Evolutionary conservation across 805 yeast species (phyloP).

Genomic region (Saturnispora saitoi): DNA sequence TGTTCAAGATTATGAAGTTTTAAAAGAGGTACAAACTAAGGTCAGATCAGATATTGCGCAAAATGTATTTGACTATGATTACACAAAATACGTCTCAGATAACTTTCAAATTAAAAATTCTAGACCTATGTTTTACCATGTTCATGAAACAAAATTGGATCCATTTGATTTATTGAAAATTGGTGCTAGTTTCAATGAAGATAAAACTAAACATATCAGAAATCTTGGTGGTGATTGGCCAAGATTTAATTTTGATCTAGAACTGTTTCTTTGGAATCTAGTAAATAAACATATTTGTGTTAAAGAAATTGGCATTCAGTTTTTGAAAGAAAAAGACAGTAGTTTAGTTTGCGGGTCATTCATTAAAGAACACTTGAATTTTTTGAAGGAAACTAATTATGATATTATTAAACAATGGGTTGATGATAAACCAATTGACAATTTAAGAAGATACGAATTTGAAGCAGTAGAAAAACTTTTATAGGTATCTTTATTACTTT

Average conservation of each 20-base stretch:
- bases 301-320: constrained; percentile 5
- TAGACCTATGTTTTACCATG: constrained; percentile 27
- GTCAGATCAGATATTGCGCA: constrained; percentile 10
- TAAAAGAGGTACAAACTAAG: constrained; percentile 14
- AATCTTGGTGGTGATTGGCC: constrained; percentile 19
- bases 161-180: constrained; percentile 29
- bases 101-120: constrained; percentile 15
- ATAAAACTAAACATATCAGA: constrained; percentile 10
- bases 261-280: constrained; percentile 18
- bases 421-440: constrained; percentile 8
- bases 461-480: background rate
- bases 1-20: background rate
- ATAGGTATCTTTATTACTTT: background rate
- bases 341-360: constrained; percentile 10
- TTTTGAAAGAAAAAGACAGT: constrained; percentile 9
- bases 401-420: constrained; percentile 4
- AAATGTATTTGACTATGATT: constrained; percentile 12
- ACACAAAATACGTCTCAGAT: constrained; percentile 13
- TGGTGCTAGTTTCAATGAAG: constrained; percentile 11
- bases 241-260: constrained; percentile 16
- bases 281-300: constrained; percentile 17
- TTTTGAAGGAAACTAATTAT: constrained; percentile 8
- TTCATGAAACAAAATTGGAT: constrained; percentile 41
- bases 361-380: constrained; percentile 10
- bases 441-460: constrained; percentile 6